Evolutionary conservation across 768 basidiomycete species (phyloP).

Genomic region (Psilocybe tampanensis): DNA sequence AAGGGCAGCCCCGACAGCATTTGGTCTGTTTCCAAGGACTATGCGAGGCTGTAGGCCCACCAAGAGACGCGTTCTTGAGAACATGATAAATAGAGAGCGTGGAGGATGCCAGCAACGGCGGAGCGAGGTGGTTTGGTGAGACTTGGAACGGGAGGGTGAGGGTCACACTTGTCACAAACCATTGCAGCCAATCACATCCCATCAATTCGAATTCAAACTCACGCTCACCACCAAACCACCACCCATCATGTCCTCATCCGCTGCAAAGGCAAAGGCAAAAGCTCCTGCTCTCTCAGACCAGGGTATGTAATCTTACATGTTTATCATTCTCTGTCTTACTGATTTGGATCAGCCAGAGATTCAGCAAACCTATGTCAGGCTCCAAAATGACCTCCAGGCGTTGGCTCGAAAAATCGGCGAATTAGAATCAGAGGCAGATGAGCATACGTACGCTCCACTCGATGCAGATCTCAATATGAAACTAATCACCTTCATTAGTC

Average conservation of each 20-base stretch:
- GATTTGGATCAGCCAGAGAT: slow-evolving; percentile 69
- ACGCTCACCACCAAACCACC: background rate
- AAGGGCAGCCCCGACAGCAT: slow-evolving; percentile 34
- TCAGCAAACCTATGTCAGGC: slow-evolving; percentile 77
- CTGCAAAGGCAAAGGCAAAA: slow-evolving; percentile 62
- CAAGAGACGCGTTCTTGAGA: slow-evolving; percentile 52
- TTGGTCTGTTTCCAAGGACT: slow-evolving; percentile 27
- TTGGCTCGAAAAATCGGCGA: slow-evolving; percentile 95
- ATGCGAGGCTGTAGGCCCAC: slow-evolving; percentile 56
- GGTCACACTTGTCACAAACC: slow-evolving; percentile 34
- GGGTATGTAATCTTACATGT: slow-evolving; percentile 48
- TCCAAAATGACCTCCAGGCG: slow-evolving; percentile 89
- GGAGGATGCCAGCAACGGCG: slow-evolving; percentile 46
- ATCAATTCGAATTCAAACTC: slow-evolving; percentile 30
- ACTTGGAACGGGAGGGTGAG: slow-evolving; percentile 30
- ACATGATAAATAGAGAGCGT: slow-evolving; percentile 43
- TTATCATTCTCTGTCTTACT: slow-evolving; percentile 30
- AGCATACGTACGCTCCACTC: slow-evolving; percentile 72
- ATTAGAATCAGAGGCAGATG: slow-evolving; percentile 93
- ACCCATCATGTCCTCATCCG: slow-evolving; percentile 47
- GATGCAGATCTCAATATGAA: background rate
- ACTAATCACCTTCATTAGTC: slow-evolving; percentile 42
- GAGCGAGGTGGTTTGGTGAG: slow-evolving; percentile 29
- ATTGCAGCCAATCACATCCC: slow-evolving; percentile 55
- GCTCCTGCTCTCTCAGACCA: slow-evolving; percentile 63